Evolutionary conservation across 805 yeast genomes (phyloP), one percentile per base, ranked within the genome.

Genomic region (Yarrowia divulgata): DNA sequence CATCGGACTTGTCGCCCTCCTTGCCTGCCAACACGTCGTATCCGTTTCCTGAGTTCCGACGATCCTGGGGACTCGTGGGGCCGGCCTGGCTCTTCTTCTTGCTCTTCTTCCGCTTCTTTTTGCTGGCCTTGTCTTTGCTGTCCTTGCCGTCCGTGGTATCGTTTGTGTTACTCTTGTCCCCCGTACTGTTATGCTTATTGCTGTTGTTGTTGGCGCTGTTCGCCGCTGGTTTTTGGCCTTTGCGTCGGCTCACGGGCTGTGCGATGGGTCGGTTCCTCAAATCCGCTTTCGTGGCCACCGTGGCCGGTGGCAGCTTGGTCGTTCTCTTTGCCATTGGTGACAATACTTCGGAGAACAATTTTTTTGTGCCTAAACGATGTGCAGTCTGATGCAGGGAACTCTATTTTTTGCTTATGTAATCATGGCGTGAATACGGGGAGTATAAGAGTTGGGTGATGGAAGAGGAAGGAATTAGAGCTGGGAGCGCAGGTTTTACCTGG

Each of bases 211-310:
- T 54, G 45, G 45, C 19, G 35, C 13, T 50, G 34, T 13, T 54
- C 8, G 45, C 7, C 14, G 34, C 40, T n/a, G 46, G 46, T 19
- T 40, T 18, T 13, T 35, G 62, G 62, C 39, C 46, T 19, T n/a
- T 57, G 12, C 64, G 64, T n/a, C 64, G 35, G 40, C 64, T 57
- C 19, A 57, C 64, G 3, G 64, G 64, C 39, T 42, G 48, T 19
- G 64, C 64, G 32, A 57, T 57, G 16, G 64, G 64, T 3, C 64
- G 64, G 49, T 57, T 57, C 34, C 64, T 29, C 39, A 57, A 42
- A 57, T 57, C 64, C 49, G 64, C 64, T 32, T 57, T 57, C 7
- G 64, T 57, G 34, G 64, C 64, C 48, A 57, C 64, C 37, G 64
- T 42, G 29, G 64, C 40, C 18, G 64, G 64, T 29, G 64, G 64